Evolutionary conservation across 2,329 filamentous ascomycete genomes (phyloP), one percentile per base, ranked within the genome.

Genomic region (Trichoderma semiorbis): DNA sequence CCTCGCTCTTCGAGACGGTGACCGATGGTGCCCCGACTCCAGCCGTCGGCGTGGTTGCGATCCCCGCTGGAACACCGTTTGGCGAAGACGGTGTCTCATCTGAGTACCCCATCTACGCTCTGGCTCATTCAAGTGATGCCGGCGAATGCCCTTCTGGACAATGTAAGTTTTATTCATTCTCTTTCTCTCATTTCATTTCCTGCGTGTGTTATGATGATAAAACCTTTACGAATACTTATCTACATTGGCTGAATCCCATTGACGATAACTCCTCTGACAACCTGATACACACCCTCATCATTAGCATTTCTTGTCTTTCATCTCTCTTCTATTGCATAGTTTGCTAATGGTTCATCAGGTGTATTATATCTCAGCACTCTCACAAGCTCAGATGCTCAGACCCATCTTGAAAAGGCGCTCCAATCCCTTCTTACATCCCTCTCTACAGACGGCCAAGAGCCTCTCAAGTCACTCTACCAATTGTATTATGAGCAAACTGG

Each of bases 211-310:
- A 92, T 94, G 95, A 98, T 98, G 95, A 97, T 87, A 83, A 83
- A 88, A 62, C 66, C 72, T 84, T 82, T 86, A 86, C 83, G 88
- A 97, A 96, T 93, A 95, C 95, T 98, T 98, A 98, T 98, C 95
- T 98, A 98, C 95, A 98, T 98, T 98, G 94, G 93, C 95, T 95
- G 95, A 97, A 92, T 84, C 85, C 82, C 87, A 88, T 84, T 97
- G 95, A 97, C 90, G 94, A 96, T 88, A 88, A 86, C 86, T 86
- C 88, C 90, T 94, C 92, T 95, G 91, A 95, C 91, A 93, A 91
- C 85, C 94, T 97, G 94, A 97, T 89, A 84, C 85, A 84, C 83
- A 79, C 75, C 71, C 24, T n/a, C 10, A 53, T 21, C 28, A 50
- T 53, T 53, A 28, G 39, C 66, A 53, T 63, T 74, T 66, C 32